Conservation (phyloP, 2,329 filamentous ascomycete genomes). For the Aspergillus eucalypticola region DNA sequence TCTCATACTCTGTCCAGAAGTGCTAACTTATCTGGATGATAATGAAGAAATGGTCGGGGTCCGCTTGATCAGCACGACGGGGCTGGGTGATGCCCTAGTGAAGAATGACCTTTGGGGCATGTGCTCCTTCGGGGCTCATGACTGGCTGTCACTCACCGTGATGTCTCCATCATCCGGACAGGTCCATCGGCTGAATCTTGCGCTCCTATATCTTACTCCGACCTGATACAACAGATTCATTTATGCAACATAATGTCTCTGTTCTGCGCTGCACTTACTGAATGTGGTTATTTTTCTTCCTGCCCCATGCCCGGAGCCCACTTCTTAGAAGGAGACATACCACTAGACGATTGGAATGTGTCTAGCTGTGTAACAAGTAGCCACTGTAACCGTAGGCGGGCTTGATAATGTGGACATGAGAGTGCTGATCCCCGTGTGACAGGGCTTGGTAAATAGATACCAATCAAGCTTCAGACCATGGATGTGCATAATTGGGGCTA, state of each 20-base stretch:
- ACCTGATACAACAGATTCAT: neutral
- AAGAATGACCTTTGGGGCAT: slow-evolving; percentile 6
- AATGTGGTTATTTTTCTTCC: neutral
- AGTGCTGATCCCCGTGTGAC: neutral
- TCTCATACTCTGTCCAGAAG: neutral
- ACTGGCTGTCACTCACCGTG: slow-evolving; percentile 6
- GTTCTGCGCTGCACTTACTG: no score
- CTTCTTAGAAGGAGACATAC: neutral
- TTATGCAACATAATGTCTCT: neutral
- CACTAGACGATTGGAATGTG: neutral
- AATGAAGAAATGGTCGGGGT: no score
- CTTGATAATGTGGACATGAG: neutral
- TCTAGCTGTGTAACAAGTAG: neutral
- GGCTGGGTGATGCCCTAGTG: neutral
- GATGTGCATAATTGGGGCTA: neutral
- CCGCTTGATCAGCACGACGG: slow-evolving; percentile 2
- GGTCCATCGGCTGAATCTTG: neutral
- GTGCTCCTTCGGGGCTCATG: slow-evolving; percentile 4
- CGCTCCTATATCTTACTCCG: neutral
- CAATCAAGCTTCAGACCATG: slow-evolving; percentile 1
- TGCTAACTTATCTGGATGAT: neutral
- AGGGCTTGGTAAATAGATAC: neutral
- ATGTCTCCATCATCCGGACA: neutral
- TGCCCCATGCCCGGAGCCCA: neutral
- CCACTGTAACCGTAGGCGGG: neutral